A percentile compares a stretch with the other conserved stretches of the same genome.
Evolutionary conservation across 768 basidiomycete species (phyloP).

Genomic region (Panellus pusillus): DNA sequence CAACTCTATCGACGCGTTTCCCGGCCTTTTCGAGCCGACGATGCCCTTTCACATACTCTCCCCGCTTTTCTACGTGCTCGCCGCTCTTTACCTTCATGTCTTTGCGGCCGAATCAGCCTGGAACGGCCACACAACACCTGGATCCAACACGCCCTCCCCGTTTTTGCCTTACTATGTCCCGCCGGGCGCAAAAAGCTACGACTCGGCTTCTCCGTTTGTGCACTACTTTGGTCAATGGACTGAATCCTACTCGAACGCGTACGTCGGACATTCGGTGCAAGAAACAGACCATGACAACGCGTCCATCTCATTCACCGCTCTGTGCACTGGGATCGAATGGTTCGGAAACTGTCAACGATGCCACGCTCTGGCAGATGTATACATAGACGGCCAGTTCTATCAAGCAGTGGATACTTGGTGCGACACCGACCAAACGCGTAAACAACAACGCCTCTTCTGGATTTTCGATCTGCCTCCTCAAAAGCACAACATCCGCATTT

Average conservation of each 20-base stretch:
- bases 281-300: constrained; percentile 52
- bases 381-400: constrained; percentile 53
- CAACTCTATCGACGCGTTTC: not conserved
- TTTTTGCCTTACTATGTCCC: constrained; percentile 78
- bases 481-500: constrained; percentile 63
- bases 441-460: constrained; percentile 69
- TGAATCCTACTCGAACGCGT: constrained; percentile 50
- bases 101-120: constrained; percentile 51
- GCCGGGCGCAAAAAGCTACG: constrained; percentile 67
- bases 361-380: constrained; percentile 59
- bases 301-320: constrained; percentile 56
- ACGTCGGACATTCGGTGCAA: constrained; percentile 49
- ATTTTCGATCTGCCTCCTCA: constrained; percentile 48
- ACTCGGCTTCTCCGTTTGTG: constrained; percentile 68
- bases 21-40: not conserved
- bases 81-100: constrained; percentile 11
- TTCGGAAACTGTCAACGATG: constrained; percentile 59
- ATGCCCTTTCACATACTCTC: constrained; percentile 10
- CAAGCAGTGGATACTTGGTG: constrained; percentile 48
- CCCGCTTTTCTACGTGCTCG: constrained; percentile 17
- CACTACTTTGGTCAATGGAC: constrained; percentile 63
- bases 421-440: constrained; percentile 29
- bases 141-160: constrained; percentile 40
- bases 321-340: constrained; percentile 78
- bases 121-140: constrained; percentile 63